Conservation (phyloP, 305 asterid genomes). For the Rubia tinctorum region DNA sequence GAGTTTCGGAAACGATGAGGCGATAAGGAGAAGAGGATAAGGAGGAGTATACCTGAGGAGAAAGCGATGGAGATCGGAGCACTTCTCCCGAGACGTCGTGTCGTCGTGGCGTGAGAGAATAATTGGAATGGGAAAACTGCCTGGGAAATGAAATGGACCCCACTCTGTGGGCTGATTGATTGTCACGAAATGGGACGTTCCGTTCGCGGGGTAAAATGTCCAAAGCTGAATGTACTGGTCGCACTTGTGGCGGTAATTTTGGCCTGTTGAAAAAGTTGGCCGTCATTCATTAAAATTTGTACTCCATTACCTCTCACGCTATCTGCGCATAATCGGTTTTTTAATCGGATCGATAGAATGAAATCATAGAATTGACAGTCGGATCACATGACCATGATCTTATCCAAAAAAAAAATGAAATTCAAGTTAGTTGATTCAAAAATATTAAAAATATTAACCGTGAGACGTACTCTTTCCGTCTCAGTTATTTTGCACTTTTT, state of each 20-base stretch:
- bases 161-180: constrained; percentile 16
- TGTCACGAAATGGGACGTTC: background rate
- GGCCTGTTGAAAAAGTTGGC: background rate
- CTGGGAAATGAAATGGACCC: constrained; percentile 23
- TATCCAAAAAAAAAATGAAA: too few relatives aligned
- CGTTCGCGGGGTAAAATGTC: constrained; percentile 5
- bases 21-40: background rate
- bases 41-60: constrained; percentile 26
- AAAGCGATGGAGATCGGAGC: constrained; percentile 19
- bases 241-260: constrained; percentile 22
- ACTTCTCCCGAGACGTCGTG: background rate
- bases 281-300: too few relatives aligned
- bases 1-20: background rate
- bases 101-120: constrained; percentile 12
- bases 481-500: too few relatives aligned
- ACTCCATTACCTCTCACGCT: too few relatives aligned
- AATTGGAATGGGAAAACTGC: constrained; percentile 26
- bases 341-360: too few relatives aligned
- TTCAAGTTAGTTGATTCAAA: too few relatives aligned
- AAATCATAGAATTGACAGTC: too few relatives aligned
- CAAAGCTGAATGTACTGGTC: constrained; percentile 22
- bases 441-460: too few relatives aligned
- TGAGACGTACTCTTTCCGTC: too few relatives aligned
- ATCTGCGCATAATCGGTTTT: too few relatives aligned
- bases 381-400: too few relatives aligned